Evolutionary conservation across 441 rosid species (phyloP).

Genomic region (Gossypium lobatum): DNA sequence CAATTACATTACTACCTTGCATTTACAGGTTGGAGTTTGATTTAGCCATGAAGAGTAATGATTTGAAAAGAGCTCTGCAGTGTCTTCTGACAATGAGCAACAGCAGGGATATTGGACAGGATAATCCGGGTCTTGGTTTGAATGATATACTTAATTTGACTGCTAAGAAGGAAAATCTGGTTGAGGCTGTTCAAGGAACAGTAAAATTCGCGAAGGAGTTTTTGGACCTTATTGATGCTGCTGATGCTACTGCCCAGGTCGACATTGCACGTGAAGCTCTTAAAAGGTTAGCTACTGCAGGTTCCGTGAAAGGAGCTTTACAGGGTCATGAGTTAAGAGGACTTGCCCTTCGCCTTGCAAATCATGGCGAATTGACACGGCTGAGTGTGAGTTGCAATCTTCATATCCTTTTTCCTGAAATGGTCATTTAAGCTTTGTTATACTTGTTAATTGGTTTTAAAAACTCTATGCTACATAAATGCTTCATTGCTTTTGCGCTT

Average conservation of each 20-base stretch:
- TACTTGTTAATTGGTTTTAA: slow-evolving; percentile 5
- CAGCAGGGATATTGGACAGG: slow-evolving; percentile 91
- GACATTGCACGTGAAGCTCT: slow-evolving; percentile 95
- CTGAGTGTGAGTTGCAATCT: slow-evolving; percentile 56
- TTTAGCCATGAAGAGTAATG: slow-evolving; percentile 95
- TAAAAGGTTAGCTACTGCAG: slow-evolving; percentile 91
- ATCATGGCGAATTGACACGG: slow-evolving; percentile 92
- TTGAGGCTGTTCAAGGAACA: slow-evolving; percentile 92
- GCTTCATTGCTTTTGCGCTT: background rate
- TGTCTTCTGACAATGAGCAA: slow-evolving; percentile 96
- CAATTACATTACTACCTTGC: slow-evolving; percentile 8
- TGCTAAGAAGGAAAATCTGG: slow-evolving; percentile 80
- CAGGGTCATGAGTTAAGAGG: slow-evolving; percentile 86
- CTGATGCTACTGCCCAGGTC: slow-evolving; percentile 93
- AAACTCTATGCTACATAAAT: background rate
- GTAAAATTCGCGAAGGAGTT: slow-evolving; percentile 89
- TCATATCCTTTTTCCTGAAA: slow-evolving; percentile 18
- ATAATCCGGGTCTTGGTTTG: slow-evolving; percentile 63
- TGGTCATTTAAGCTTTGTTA: slow-evolving; percentile 10
- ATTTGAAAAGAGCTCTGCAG: slow-evolving; percentile 96
- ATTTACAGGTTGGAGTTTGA: slow-evolving; percentile 85
- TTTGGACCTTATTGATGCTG: slow-evolving; percentile 96
- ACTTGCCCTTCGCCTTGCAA: slow-evolving; percentile 92
- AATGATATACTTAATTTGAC: slow-evolving; percentile 80
- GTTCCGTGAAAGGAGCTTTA: slow-evolving; percentile 93